Conservation (phyloP, 495 filamentous ascomycete species). For the Wilcoxina mikolae region DNA sequence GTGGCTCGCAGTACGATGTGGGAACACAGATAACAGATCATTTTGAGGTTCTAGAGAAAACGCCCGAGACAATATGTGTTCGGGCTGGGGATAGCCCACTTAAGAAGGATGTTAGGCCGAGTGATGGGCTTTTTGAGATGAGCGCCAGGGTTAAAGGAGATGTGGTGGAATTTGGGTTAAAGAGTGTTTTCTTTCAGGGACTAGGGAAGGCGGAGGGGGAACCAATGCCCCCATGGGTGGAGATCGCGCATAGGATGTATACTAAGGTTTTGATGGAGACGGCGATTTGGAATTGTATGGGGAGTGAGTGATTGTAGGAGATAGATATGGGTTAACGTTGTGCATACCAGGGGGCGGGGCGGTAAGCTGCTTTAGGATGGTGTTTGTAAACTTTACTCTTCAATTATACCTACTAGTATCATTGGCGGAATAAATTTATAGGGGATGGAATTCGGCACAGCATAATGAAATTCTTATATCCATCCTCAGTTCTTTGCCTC, state of each 20-base stretch:
- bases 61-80: conserved; percentile 43
- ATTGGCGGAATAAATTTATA: no score
- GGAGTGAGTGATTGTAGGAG: not conserved
- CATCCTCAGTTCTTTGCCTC: no score
- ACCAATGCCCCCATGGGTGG: conserved; percentile 42
- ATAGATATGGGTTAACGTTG: no score
- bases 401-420: no score
- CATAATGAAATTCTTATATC: no score
- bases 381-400: no score
- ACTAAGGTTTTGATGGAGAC: conserved; percentile 48
- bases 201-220: conserved; percentile 33
- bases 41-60: conserved; percentile 60
- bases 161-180: conserved; percentile 50
- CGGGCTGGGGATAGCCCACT: conserved; percentile 54
- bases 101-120: conserved; percentile 39
- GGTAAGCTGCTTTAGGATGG: no score
- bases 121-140: conserved; percentile 59
- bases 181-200: conserved; percentile 41
- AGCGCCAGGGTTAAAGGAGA: conserved; percentile 44
- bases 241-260: conserved; percentile 49
- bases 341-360: no score
- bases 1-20: conserved; percentile 40
- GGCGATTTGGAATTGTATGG: conserved; percentile 30
- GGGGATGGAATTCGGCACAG: no score
- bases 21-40: conserved; percentile 59